Base-by-base conservation (phyloP, 2,329 filamentous ascomycete species). In the Sphaerulina musiva region DNA sequence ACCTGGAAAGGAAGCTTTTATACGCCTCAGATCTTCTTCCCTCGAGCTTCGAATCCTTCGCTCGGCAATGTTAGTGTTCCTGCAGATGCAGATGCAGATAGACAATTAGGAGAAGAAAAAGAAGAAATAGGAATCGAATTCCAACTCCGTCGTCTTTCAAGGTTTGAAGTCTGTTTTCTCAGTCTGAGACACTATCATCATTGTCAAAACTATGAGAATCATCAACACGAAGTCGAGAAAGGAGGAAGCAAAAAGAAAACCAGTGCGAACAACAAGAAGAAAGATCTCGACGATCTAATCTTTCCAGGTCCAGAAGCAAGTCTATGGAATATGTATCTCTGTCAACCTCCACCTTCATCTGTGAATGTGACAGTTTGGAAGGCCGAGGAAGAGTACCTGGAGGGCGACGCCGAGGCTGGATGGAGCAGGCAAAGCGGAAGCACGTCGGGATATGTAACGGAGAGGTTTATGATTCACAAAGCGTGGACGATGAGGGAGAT, bases 301-400 rank as follows among this genome's bases (percentile, higher is more conserved):
- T 52, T 56, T 12, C 49, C 49, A 1, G 45, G 20, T 10, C 38
- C 46, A 6, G 14, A 29, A 5, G 43, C 49, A 0, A 52, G 45
- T 31, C 2, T 56, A 1, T 56, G 48, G 54, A 42, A 38, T n/a
- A 56, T 46, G 48, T 56, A 53, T 36, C 45, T 49, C 1, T 56
- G 54, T 34, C 54, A 56, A 11, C 49, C 54, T 10, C 48, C 49
- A 7, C 44, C 54, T 1, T 41, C n/a, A 6, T 32, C 52, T 14
- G 45, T 45, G 1, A 32, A 38, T 7, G 34, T 56, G 6, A 52
- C 48, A 4, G 10, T 56, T n/a, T 56, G 54, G 54, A 38, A 48
- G 34, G 17, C 23, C 8, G 34, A 52, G 4, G 45, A 34, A 0
- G 11, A 26, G 11, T 29, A 39, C 0, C 12, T 10, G 17, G n/a